Base-by-base conservation (phyloP, 116 monocot genomes). In the Dioscorea cayenensis region DNA sequence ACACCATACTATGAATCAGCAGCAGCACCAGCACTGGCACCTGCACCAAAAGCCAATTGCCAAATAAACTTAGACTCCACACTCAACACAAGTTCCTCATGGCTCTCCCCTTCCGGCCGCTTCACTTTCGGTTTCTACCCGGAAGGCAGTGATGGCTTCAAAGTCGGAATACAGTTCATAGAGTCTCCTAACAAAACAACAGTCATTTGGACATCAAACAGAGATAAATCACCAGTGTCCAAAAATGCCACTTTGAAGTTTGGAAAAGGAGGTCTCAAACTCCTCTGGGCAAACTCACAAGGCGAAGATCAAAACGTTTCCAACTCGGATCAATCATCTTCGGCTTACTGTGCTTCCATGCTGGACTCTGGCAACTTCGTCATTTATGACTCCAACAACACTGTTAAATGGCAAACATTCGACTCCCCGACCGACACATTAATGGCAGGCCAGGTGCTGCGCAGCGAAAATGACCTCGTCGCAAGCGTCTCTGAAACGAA, bases 321-420 rank as follows among this genome's bases (percentile, higher is more conserved):
- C 51, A 11, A 21, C 51, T 63, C 20, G 0, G 49, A 13, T 27
- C 49, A 18, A 68, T 17, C 20, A 48, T 49, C 43, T n/a, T n/a
- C 29, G 49, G 32, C 51, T 18, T 51, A 43, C 7, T 8, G 37
- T 7, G 67, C 78, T 2, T 20, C 38, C 2, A 83, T 83, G 75
- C 48, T 50, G 37, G 78, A 83, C 21, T 63, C 67, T 5, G 83
- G 83, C 52, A 68, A 83, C 75, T 78, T 83, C 55, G 72, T 78
- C 17, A 51, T 83, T 60, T 72, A 35, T 43, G 32, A 64, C n/a
- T 23, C 67, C 10, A 67, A 29, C 28, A 5, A 21, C 14, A 10
- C 14, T 49, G 37, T 75, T 19, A n/a, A 67, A 1, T 83, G 78
- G 78, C 68, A 66, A 19, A 83, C 78, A n/a, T n/a, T n/a, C n/a